phyloP scores from a whole-genome alignment of 495 filamentous ascomycete species.

The Daldinia concentrica region DNA sequence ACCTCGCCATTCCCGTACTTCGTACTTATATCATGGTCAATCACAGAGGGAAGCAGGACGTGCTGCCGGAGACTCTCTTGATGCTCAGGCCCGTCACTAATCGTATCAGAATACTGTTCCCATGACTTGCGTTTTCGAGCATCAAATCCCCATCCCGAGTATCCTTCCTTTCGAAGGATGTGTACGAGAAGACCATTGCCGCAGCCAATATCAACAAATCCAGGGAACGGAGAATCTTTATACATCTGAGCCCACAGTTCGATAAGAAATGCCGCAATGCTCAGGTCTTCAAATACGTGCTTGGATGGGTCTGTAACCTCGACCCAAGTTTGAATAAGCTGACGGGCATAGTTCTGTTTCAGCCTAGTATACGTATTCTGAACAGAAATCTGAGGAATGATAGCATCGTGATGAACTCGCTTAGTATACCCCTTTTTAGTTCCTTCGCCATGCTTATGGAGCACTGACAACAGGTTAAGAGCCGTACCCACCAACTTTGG shows the following conservation, averaged over 20 bases:
- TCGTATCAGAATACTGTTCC: constrained; percentile 68
- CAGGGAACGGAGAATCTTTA: constrained; percentile 68
- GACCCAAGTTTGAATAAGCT: constrained; percentile 75
- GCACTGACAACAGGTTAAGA: constrained; percentile 70
- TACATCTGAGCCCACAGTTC: constrained; percentile 95
- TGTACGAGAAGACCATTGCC: constrained; percentile 94
- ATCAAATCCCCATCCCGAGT: constrained; percentile 89
- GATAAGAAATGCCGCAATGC: constrained; percentile 92
- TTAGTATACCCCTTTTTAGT: constrained; percentile 71
- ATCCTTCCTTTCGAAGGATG: constrained; percentile 84
- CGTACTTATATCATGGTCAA: constrained; percentile 34
- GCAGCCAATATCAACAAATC: constrained; percentile 95
- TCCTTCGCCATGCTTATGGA: constrained; percentile 81
- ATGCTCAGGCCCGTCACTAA: constrained; percentile 44
- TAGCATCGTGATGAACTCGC: constrained; percentile 75
- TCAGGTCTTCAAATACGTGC: constrained; percentile 93
- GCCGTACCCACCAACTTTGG: constrained; percentile 75
- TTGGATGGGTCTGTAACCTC: constrained; percentile 89
- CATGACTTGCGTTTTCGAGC: constrained; percentile 85
- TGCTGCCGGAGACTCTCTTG: constrained; percentile 68
- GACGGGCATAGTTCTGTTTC: constrained; percentile 76
- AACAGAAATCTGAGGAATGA: constrained; percentile 75
- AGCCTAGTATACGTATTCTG: constrained; percentile 86
- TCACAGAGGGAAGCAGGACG: constrained; percentile 73
- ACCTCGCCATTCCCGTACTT: constrained; percentile 20